Evolutionary conservation across 768 basidiomycete genomes (phyloP).

Genomic region (Cystobasidium tubakii): DNA sequence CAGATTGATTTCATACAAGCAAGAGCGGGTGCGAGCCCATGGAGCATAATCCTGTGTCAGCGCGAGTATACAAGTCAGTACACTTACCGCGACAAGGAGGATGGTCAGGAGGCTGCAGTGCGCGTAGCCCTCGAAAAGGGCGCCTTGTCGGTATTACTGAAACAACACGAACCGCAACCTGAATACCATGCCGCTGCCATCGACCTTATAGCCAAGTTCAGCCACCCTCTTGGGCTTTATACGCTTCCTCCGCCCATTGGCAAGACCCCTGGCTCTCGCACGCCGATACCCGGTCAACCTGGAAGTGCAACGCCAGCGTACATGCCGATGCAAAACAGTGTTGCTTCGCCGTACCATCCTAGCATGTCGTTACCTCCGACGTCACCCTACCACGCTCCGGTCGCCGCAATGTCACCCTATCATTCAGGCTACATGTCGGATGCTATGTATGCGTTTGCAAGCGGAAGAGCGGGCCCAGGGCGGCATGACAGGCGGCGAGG

Average conservation of each 20-base stretch:
- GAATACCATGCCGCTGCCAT: conserved; percentile 8
- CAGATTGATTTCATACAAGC: conserved; percentile 7
- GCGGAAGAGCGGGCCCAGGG: not conserved
- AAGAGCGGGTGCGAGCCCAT: not conserved
- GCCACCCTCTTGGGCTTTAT: not conserved
- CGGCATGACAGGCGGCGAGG: not conserved
- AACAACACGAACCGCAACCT: not conserved
- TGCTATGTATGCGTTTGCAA: not conserved
- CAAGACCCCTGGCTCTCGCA: not conserved
- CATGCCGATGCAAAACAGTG: not conserved
- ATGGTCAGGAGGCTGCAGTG: conserved; percentile 15
- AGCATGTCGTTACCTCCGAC: not conserved
- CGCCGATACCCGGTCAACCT: not conserved
- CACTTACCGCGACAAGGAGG: conserved; percentile 2
- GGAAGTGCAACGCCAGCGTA: not conserved
- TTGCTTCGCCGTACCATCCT: not conserved
- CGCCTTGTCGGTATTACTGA: conserved; percentile 10
- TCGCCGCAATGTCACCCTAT: not conserved
- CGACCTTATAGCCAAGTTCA: conserved; percentile 2
- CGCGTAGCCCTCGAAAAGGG: conserved; percentile 7
- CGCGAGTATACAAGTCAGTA: conserved; percentile 8
- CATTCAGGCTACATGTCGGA: not conserved
- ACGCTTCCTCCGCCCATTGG: not conserved
- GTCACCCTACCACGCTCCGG: not conserved
- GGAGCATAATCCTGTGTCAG: not conserved